phyloP scores from a whole-genome alignment of 306 rosid genomes.

The Mucuna pruriens region DNA sequence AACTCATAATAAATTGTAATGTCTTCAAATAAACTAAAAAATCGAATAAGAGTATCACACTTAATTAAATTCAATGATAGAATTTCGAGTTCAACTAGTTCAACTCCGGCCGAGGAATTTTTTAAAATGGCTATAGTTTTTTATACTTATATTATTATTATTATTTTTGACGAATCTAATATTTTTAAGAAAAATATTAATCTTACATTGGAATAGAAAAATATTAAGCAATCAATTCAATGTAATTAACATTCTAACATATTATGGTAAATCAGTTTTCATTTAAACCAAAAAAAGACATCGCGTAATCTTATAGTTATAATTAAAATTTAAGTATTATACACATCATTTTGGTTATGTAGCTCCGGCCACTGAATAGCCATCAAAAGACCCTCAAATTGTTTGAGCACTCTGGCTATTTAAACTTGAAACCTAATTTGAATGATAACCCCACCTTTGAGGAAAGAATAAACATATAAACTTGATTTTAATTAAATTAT shows the following conservation, averaged over 20 bases:
- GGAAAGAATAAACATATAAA: not conserved
- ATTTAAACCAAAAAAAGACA: constrained; percentile 1
- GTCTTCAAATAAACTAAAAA: no score
- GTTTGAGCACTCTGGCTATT: not conserved
- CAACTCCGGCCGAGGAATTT: no score
- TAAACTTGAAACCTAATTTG: not conserved
- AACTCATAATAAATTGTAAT: no score
- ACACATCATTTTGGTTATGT: not conserved
- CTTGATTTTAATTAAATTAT: not conserved
- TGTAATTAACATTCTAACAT: not conserved
- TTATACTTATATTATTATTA: no score
- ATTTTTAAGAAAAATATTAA: no score
- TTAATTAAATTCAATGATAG: no score
- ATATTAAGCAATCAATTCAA: constrained; percentile 7
- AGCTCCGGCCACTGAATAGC: constrained; percentile 1
- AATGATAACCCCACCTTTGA: constrained; percentile 9
- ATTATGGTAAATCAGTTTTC: constrained; percentile 15
- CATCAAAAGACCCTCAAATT: not conserved
- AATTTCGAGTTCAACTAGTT: no score
- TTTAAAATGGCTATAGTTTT: no score
- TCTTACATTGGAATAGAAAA: constrained; percentile 30
- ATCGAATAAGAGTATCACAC: no score
- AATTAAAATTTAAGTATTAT: not conserved
- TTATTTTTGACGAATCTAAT: no score
- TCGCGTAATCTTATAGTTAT: not conserved